These are phyloP conservation scores for Lichtheimia ramosa DNA, from an alignment of 371 early-diverging fungal genomes.

Conservation along the genomic window DNA sequence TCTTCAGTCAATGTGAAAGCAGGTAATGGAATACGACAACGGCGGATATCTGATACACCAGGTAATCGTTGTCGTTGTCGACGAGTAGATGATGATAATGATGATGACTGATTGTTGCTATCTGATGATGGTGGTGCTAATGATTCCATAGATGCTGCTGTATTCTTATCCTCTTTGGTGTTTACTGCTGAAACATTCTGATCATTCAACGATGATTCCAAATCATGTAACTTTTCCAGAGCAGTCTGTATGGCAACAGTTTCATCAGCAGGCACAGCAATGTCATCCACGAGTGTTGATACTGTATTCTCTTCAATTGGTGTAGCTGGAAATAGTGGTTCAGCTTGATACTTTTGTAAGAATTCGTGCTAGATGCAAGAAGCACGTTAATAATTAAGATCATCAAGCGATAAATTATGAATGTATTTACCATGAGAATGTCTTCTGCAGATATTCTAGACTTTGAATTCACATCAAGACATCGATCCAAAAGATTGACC, in stretches of 20 bases:
- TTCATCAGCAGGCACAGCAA: constrained; percentile 7
- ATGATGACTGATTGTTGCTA: background rate
- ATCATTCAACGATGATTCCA: constrained; percentile 11
- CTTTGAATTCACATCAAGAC: constrained; percentile 41
- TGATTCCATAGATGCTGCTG: background rate
- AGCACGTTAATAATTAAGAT: background rate
- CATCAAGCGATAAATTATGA: background rate
- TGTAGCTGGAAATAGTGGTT: constrained; percentile 27
- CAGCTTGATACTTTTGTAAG: constrained; percentile 31
- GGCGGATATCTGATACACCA: constrained; percentile 8
- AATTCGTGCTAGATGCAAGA: constrained; percentile 29
- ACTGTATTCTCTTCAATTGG: background rate
- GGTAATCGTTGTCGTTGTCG: background rate
- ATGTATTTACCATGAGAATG: constrained; percentile 28
- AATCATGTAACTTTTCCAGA: constrained; percentile 17
- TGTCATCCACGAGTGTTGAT: constrained; percentile 8
- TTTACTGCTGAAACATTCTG: background rate
- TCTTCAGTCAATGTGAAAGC: constrained; percentile 32
- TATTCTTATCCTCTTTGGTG: background rate
- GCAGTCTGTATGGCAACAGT: constrained; percentile 11
- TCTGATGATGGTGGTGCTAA: background rate
- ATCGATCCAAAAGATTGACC: constrained; percentile 35
- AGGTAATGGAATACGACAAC: constrained; percentile 41
- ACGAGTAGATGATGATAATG: background rate
- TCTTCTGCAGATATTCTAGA: constrained; percentile 31